Evolutionary conservation across 805 yeast genomes (phyloP), one percentile per base, ranked within the genome.

Genomic region (Nakazawaea populi): DNA sequence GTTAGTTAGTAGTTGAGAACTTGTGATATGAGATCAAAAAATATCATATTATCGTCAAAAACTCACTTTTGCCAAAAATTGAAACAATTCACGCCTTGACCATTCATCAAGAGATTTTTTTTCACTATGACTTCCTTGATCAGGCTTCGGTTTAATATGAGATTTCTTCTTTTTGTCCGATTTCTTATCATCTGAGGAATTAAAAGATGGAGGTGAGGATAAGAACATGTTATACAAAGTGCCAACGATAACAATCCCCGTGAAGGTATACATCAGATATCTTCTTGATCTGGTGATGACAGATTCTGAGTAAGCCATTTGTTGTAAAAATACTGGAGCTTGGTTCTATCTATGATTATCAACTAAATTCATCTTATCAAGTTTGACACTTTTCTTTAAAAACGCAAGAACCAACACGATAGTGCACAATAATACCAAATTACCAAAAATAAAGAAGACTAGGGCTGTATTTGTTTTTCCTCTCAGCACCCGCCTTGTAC

Each of bases 201-300:
- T 51, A 43, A 51, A 47, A n/a, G 40, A 7, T 27, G 52, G 52
- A 6, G 42, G 39, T 31, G 44, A 36, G 12, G 34, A 18, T 32
- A 47, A 14, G 24, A 54, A 49, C 44, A 54, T 52, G 47, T 37
- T 44, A 31, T 49, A 47, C 39, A 54, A 35, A 12, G 55, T 47
- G 28, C 53, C 41, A 27, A 31, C 45, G 4, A 49, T 41, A 18
- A 54, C 49, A 7, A 54, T 38, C 34, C 51, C 52, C 7, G 52
- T 47, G 47, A 54, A 54, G 6, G 49, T 41, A 12, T 39, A 30
- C 46, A 49, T 24, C 49, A 49, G 44, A 28, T 52, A 46, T 31
- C 42, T 49, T 30, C 24, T 49, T 2, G 49, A 5, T 32, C 18
- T 47, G 28, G 30, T 18, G 6, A 40, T 24, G 12, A 12, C 31